Base-by-base conservation (phyloP, 2,329 filamentous ascomycete genomes). In the Colletotrichum orbiculare region DNA sequence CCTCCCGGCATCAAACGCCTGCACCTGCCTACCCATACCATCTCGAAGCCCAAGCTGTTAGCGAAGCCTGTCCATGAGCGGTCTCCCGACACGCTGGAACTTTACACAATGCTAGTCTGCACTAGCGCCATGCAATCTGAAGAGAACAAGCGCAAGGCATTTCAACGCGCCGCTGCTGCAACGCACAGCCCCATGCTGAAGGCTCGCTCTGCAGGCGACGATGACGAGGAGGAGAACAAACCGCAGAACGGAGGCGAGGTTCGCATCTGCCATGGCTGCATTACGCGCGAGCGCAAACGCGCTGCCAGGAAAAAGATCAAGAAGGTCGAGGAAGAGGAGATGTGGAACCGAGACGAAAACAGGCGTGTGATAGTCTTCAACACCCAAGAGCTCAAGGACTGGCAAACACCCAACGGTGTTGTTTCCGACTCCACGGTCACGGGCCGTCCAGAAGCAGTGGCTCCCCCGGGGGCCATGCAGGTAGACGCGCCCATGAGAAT, bases 401-500 rank as follows among this genome's bases (percentile, higher is more conserved):
- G 93, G 91, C 87, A 91, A 68, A 83, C 88, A 72, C 80, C 66
- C 66, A 65, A 54, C n/a, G 67, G 62, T 6, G 57, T 57, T 25
- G 65, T 64, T 7, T 55, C 78, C 63, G 81, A 84, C 72, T 77
- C 74, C 68, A 81, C 77, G 67, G 76, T 71, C 47, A 73, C 77
- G 54, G 81, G 81, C 43, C 76, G 77, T 25, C 77, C 77, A 53
- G 81, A 85, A 63, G 78, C 82, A n/a, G 77, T 83, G 35, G 73
- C 79, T 66, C 82, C 77, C 48, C 50, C 69, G 10, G 88, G 87
- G 54, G 87, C 90, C 7, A 88, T 93, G 81, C 90, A 93, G 73
- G 89, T 97, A 25, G 90, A 94, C 70, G 88, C 93, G 2, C 94
- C 93, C 0, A 97, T 98, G 94, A 90, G 95, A 9, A 97, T 99